phyloP scores from a whole-genome alignment of 2,329 filamentous ascomycete genomes.

The Dactylellina drechsleri region DNA sequence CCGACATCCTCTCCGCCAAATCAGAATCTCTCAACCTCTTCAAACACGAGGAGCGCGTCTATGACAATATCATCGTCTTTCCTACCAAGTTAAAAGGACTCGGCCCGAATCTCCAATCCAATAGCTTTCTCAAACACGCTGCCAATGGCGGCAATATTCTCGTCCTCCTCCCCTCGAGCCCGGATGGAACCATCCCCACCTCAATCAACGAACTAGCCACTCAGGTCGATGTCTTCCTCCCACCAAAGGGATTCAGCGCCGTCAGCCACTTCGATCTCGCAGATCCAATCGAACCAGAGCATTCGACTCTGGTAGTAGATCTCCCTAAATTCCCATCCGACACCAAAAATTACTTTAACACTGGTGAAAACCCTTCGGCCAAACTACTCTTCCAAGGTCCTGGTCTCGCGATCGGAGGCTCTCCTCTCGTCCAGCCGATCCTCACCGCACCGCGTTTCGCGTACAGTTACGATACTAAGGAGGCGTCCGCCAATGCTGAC shows the following conservation, averaged over 20 bases:
- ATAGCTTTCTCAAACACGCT: constrained; percentile 87
- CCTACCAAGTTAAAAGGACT: constrained; percentile 92
- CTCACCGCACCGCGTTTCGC: constrained; percentile 83
- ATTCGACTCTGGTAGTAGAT: constrained; percentile 86
- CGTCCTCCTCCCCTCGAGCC: constrained; percentile 79
- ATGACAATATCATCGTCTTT: constrained; percentile 89
- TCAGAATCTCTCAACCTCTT: constrained; percentile 81
- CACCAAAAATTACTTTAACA: constrained; percentile 80
- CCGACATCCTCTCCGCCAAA: constrained; percentile 85
- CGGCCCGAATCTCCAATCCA: constrained; percentile 86
- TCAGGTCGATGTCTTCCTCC: constrained; percentile 78
- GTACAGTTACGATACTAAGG: constrained; percentile 94
- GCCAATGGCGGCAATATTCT: constrained; percentile 92
- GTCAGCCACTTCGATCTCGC: constrained; percentile 98
- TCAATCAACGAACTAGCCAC: constrained; percentile 57
- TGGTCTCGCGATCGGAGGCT: constrained; percentile 82
- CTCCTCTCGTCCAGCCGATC: constrained; percentile 81
- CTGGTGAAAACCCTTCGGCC: constrained; percentile 67
- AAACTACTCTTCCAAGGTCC: constrained; percentile 81
- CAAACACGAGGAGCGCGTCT: constrained; percentile 83
- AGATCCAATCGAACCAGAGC: constrained; percentile 77
- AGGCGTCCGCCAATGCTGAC: constrained; percentile 72
- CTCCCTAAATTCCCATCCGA: constrained; percentile 74
- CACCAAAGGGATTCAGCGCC: constrained; percentile 83
- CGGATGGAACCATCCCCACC: constrained; percentile 65